Percentiles rank a stretch among this genome's conserved stretches.
These are phyloP conservation scores for Millerozyma miso DNA, from an alignment of 805 yeast genomes.

Conservation along the genomic window DNA sequence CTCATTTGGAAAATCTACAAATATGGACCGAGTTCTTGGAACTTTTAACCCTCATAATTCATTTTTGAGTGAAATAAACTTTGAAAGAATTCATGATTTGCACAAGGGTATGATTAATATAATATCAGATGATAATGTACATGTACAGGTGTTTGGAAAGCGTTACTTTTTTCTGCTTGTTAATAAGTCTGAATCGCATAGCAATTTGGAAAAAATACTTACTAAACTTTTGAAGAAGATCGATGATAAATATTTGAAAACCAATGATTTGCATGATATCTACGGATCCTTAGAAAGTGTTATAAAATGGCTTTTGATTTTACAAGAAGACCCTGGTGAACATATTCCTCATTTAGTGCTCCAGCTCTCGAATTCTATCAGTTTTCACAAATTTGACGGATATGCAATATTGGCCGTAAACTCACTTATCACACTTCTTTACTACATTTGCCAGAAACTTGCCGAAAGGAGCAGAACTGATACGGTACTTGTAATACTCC, in stretches of 20 bases:
- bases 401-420: slow-evolving; percentile 1
- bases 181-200: slow-evolving; percentile 16
- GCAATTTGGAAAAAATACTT: slow-evolving; percentile 14
- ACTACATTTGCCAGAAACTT: slow-evolving; percentile 7
- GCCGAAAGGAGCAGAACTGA: slow-evolving; percentile 2
- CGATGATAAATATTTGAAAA: slow-evolving; percentile 5
- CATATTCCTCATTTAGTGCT: slow-evolving; percentile 9
- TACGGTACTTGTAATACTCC: not conserved
- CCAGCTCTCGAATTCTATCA: not conserved
- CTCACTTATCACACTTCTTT: slow-evolving; percentile 17
- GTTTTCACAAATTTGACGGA: not conserved
- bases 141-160: slow-evolving; percentile 15
- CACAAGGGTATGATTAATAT: slow-evolving; percentile 13
- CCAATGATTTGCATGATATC: slow-evolving; percentile 8
- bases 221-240: slow-evolving; percentile 14
- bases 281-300: slow-evolving; percentile 17
- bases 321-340: slow-evolving; percentile 23
- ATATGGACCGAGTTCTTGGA: not conserved
- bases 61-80: slow-evolving; percentile 8
- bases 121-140: slow-evolving; percentile 10
- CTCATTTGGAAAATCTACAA: slow-evolving; percentile 7
- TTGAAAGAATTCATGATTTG: slow-evolving; percentile 12
- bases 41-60: not conserved
- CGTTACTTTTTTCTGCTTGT: slow-evolving; percentile 22
- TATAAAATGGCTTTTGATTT: slow-evolving; percentile 28